A percentile compares a stretch with the other conserved stretches of the same genome.
Evolutionary conservation across 129 eudicot species (phyloP).

Genomic region (Flaveria brownii): DNA sequence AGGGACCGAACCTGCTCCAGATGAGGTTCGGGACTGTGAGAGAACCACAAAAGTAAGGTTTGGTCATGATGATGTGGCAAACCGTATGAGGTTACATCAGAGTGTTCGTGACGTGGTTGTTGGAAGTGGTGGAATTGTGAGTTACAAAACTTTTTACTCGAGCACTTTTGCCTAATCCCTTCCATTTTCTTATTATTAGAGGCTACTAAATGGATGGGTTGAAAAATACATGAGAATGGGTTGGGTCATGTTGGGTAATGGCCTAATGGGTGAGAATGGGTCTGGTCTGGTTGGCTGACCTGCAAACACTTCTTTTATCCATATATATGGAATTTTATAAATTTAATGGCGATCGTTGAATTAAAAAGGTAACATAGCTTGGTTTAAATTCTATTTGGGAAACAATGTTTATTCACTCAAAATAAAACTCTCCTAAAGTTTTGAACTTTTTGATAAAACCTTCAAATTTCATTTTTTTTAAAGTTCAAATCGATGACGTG

Average conservation of each 20-base stretch:
- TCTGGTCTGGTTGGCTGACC: background rate
- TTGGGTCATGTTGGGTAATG: background rate
- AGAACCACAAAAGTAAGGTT: slow-evolving; percentile 53
- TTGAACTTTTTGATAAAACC: background rate
- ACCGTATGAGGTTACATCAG: slow-evolving; percentile 72
- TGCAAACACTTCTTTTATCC: background rate
- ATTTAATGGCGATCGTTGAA: background rate
- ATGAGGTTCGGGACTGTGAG: slow-evolving; percentile 80
- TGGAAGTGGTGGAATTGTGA: slow-evolving; percentile 93
- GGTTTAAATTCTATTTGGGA: background rate
- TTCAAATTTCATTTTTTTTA: background rate
- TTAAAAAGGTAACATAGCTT: background rate
- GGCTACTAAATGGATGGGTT: slow-evolving; percentile 1
- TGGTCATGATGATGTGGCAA: slow-evolving; percentile 51
- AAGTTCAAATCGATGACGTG: background rate
- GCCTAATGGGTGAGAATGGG: background rate
- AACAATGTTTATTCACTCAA: slow-evolving; percentile 2
- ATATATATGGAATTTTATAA: background rate
- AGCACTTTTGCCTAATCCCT: background rate
- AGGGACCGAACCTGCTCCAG: slow-evolving; percentile 86
- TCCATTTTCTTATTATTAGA: background rate
- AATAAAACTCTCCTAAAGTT: background rate
- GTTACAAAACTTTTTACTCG: slow-evolving; percentile 19
- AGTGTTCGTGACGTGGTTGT: slow-evolving; percentile 93
- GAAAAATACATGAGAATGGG: background rate